Evolutionary conservation across 192 early-diverging fungal genomes (phyloP).

Genomic region (Cetraspora pellucida): DNA sequence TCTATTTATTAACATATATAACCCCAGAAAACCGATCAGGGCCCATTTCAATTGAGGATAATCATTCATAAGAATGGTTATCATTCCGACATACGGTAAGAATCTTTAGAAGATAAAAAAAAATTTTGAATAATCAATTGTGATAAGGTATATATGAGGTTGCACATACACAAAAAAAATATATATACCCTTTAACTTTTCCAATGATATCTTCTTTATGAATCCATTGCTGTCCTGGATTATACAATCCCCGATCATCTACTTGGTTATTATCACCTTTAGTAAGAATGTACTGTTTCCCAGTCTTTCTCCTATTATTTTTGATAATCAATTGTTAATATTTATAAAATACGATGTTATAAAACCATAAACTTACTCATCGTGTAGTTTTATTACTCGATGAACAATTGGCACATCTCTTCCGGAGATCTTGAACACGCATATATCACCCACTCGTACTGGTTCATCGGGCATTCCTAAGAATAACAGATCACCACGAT

Average conservation of each 20-base stretch:
- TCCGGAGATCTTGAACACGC: slow-evolving; percentile 88
- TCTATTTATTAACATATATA: slow-evolving; percentile 70
- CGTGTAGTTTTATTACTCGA: slow-evolving; percentile 90
- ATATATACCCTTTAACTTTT: slow-evolving; percentile 71
- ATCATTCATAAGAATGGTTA: slow-evolving; percentile 95
- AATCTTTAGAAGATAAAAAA: slow-evolving; percentile 50
- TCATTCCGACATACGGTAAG: slow-evolving; percentile 92
- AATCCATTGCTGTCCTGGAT: slow-evolving; percentile 87
- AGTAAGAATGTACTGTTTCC: slow-evolving; percentile 85
- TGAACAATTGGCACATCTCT: slow-evolving; percentile 96
- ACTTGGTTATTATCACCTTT: slow-evolving; percentile 95
- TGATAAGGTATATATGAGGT: neutral
- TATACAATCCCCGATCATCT: slow-evolving; percentile 92
- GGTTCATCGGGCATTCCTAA: slow-evolving; percentile 73
- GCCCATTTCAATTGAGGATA: slow-evolving; percentile 90
- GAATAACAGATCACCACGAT: slow-evolving; percentile 91
- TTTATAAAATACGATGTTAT: neutral
- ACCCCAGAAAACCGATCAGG: slow-evolving; percentile 74
- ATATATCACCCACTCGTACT: slow-evolving; percentile 88
- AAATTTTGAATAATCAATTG: neutral
- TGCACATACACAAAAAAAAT: neutral
- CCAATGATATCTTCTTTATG: slow-evolving; percentile 88
- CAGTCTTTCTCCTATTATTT: slow-evolving; percentile 52
- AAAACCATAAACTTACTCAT: slow-evolving; percentile 55
- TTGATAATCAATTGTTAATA: neutral